Conservation (phyloP, 2,329 filamentous ascomycete species). For the Mycocentrospora acerina region DNA sequence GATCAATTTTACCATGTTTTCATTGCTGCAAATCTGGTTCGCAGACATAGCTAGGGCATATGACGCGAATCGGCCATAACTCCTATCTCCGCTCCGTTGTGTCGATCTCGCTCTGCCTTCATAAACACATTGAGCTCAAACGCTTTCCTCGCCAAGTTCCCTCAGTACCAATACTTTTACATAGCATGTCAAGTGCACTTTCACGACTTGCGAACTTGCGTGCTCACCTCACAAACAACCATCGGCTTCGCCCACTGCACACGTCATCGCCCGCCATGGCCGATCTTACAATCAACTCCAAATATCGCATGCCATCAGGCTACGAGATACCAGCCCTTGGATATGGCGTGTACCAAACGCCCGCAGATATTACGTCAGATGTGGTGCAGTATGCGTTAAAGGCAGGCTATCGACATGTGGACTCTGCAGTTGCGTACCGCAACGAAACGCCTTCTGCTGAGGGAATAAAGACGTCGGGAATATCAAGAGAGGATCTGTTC, state of each 20-base stretch:
- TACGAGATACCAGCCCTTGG: slow-evolving; percentile 63
- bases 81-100: too few relatives aligned
- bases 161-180: too few relatives aligned
- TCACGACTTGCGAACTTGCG: slow-evolving; percentile 14
- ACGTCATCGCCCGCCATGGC: slow-evolving; percentile 44
- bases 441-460: slow-evolving; percentile 70
- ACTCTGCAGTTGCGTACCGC: slow-evolving; percentile 64
- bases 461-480: slow-evolving; percentile 58
- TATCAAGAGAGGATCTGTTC: slow-evolving; percentile 64
- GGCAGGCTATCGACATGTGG: slow-evolving; percentile 64
- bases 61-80: too few relatives aligned
- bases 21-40: too few relatives aligned
- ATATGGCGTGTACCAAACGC: slow-evolving; percentile 55
- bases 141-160: too few relatives aligned
- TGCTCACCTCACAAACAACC: slow-evolving; percentile 10
- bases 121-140: too few relatives aligned
- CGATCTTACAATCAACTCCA: slow-evolving; percentile 49
- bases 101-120: too few relatives aligned
- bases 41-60: too few relatives aligned
- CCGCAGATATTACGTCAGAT: slow-evolving; percentile 58
- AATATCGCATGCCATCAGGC: slow-evolving; percentile 58
- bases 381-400: slow-evolving; percentile 62
- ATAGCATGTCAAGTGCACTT: slow-evolving; percentile 1
- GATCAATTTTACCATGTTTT: too few relatives aligned
- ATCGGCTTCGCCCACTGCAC: slow-evolving; percentile 12